A percentile compares a stretch with the other conserved stretches of the same genome.
phyloP scores from a whole-genome alignment of 192 early-diverging fungal genomes.

The Coemansia sp. region DNA sequence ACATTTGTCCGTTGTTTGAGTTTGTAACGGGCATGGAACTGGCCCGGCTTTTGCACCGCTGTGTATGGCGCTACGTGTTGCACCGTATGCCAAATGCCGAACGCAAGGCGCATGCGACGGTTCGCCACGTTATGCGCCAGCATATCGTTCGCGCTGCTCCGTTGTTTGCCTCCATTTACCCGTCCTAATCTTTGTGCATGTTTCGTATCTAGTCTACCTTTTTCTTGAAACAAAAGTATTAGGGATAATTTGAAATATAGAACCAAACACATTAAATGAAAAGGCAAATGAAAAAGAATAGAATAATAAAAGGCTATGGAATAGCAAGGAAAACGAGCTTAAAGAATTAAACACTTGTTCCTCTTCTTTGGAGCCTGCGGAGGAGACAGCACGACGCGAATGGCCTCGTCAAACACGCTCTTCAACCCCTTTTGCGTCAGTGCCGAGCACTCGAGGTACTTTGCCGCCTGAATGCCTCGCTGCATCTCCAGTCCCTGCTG shows the following conservation, averaged over 20 bases:
- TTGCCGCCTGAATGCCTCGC: conserved; percentile 86
- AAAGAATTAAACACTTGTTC: conserved; percentile 79
- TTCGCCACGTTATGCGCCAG: conserved; percentile 41
- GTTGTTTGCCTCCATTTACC: conserved; percentile 21
- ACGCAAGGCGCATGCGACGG: conserved; percentile 26
- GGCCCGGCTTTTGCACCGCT: conserved; percentile 37
- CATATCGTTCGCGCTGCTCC: conserved; percentile 32
- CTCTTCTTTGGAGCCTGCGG: conserved; percentile 73
- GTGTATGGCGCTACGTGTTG: conserved; percentile 45
- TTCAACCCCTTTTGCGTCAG: conserved; percentile 97
- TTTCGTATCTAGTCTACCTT: too few relatives aligned
- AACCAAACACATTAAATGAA: too few relatives aligned
- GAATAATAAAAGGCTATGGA: conserved; percentile 10
- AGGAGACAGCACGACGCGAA: conserved; percentile 88
- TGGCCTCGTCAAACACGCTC: conserved; percentile 98
- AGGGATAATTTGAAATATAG: too few relatives aligned
- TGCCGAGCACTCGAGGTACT: conserved; percentile 96
- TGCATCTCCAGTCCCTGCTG: conserved; percentile 84
- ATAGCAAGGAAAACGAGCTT: conserved; percentile 21
- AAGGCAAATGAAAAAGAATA: neutral
- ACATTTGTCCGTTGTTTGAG: conserved; percentile 22
- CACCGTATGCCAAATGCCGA: conserved; percentile 40
- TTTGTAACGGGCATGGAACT: conserved; percentile 29
- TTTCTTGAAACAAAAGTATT: too few relatives aligned
- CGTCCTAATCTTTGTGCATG: neutral